Evolutionary conservation across 2,329 filamentous ascomycete genomes (phyloP), one percentile per base, ranked within the genome.

Genomic region (Trichoderma simmonsii): DNA sequence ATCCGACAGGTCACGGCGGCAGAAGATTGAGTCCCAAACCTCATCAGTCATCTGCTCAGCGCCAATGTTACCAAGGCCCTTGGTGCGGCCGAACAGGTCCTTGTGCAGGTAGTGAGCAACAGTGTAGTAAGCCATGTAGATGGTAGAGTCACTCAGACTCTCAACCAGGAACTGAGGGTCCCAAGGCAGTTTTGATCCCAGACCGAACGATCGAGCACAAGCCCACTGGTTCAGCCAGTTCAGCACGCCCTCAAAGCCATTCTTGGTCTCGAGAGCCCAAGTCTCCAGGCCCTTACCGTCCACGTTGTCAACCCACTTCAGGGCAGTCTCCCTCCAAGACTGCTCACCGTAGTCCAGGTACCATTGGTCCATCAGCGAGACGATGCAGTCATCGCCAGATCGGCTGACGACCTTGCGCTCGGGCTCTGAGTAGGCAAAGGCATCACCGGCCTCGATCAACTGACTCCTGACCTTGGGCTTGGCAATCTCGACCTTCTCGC

Each of bases 151-250:
- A 77, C 90, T 94, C 82, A 98, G 86, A 85, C 90, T 93, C 85
- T 99, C 96, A 2, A 99, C 96, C 72, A 98, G 87, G 85, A 97
- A 96, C 75, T 92, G 88, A 69, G 89, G 88, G 77, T 98, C 96
- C 95, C 96, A 99, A 11, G 96, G 96, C 60, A 99, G 89, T 83
- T 94, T 96, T 5, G 95, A 96, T 61, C 96, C 96, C 62, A 98
- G 88, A 80, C 96, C 96, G 77, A 94, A 99, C 9, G 92, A 93
- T 80, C 96, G 89, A 65, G 94, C 93, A 79, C 95, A 98, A 56
- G 96, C 95, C 96, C 96, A 99, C 81, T 96, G 93, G 80, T 93
- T 94, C 74, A 99, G 87, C 96, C 96, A 99, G 81, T 92, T 90
- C 57, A 99, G 86, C 51, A 95, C 95, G 75, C 92, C 91, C 81